A percentile compares a stretch with the other conserved stretches of the same genome.
phyloP scores from a whole-genome alignment of 148 eudicot genomes.

The Chenopodium formosanum region DNA sequence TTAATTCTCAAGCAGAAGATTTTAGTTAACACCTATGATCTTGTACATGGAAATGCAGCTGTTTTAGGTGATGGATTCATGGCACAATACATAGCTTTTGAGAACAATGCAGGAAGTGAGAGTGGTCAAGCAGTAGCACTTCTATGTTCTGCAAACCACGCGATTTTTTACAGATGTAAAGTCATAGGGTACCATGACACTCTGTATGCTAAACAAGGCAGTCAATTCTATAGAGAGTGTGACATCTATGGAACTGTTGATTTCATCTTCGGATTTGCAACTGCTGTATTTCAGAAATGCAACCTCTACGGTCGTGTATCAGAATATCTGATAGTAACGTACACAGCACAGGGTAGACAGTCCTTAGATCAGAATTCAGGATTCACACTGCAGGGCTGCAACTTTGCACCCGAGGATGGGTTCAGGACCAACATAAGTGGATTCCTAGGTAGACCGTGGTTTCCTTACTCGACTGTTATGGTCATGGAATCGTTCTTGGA shows the following conservation, averaged over 20 bases:
- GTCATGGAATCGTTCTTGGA: constrained; percentile 47
- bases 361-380: constrained; percentile 60
- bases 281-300: constrained; percentile 66
- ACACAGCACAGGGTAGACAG: constrained; percentile 66
- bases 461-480: constrained; percentile 55
- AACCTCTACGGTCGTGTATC: constrained; percentile 63
- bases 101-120: constrained; percentile 62
- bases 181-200: constrained; percentile 66
- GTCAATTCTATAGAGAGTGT: constrained; percentile 61
- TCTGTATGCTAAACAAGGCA: constrained; percentile 50
- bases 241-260: constrained; percentile 57
- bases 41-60: constrained; percentile 34
- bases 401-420: constrained; percentile 49
- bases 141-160: constrained; percentile 33
- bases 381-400: constrained; percentile 50
- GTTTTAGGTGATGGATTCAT: constrained; percentile 67
- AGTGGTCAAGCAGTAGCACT: constrained; percentile 70
- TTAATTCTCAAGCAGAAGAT: too few species aligned
- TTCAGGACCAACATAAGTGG: constrained; percentile 29
- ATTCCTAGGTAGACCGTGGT: constrained; percentile 75
- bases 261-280: constrained; percentile 73
- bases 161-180: constrained; percentile 60
- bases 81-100: constrained; percentile 67
- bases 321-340: constrained; percentile 44
- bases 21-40: neutral